phyloP scores from a whole-genome alignment of 345 rosid species.

The Linum tenue region DNA sequence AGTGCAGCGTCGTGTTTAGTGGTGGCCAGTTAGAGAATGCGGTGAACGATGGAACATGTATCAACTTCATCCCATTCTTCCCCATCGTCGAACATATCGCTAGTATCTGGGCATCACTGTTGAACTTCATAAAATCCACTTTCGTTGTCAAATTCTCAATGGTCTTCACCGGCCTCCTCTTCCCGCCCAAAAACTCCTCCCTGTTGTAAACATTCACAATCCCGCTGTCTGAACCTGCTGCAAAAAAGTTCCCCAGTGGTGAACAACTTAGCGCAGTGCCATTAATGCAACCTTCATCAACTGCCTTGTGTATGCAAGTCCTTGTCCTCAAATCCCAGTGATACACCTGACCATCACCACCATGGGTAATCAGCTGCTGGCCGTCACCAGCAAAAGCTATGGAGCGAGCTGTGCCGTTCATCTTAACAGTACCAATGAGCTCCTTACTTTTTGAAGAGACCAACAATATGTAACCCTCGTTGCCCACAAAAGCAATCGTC shows the following conservation, averaged over 20 bases:
- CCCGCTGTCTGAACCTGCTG: constrained; percentile 83
- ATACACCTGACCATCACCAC: constrained; percentile 86
- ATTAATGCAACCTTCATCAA: constrained; percentile 74
- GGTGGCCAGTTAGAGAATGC: constrained; percentile 84
- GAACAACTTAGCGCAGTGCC: constrained; percentile 70
- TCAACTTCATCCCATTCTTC: constrained; percentile 64
- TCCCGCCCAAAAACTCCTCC: constrained; percentile 71
- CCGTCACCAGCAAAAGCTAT: constrained; percentile 68
- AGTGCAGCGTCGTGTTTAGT: constrained; percentile 38
- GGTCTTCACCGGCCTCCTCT: constrained; percentile 64
- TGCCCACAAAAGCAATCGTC: constrained; percentile 72
- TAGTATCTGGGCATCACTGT: constrained; percentile 68
- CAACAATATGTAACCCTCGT: constrained; percentile 74
- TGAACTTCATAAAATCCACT: constrained; percentile 74
- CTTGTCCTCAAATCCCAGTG: constrained; percentile 86
- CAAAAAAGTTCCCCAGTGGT: constrained; percentile 47
- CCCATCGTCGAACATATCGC: constrained; percentile 71
- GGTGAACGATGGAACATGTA: constrained; percentile 58
- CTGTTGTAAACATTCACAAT: constrained; percentile 79
- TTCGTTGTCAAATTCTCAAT: constrained; percentile 73
- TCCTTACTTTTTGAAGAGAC: constrained; percentile 80
- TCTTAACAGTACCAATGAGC: constrained; percentile 73
- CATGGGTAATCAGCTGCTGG: constrained; percentile 62
- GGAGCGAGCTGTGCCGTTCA: constrained; percentile 79
- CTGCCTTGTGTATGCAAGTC: constrained; percentile 71